These are phyloP conservation scores for Lentinula sp. DNA, from an alignment of 768 basidiomycete genomes.

Conservation along the genomic window DNA sequence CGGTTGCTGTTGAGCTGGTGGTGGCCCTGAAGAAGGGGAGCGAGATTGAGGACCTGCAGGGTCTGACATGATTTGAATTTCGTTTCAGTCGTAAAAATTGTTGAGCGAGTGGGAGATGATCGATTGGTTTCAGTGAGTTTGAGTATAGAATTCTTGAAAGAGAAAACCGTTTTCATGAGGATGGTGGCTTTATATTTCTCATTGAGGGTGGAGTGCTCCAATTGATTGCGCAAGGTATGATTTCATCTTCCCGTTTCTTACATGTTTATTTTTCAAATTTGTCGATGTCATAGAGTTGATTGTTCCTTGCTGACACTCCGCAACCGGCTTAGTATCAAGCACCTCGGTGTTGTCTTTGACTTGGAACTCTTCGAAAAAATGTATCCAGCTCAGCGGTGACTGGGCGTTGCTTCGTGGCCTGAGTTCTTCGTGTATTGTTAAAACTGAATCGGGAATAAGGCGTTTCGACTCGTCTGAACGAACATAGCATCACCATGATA, in stretches of 20 bases:
- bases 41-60: background rate
- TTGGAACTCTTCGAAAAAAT: no score
- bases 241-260: background rate
- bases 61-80: background rate
- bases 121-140: background rate
- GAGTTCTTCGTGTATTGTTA: no score
- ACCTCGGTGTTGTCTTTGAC: no score
- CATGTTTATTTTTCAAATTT: background rate
- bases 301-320: background rate
- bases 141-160: background rate
- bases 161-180: background rate
- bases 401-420: no score
- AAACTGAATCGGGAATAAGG: background rate
- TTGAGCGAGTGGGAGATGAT: background rate
- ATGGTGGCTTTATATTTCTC: background rate
- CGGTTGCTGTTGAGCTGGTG: background rate
- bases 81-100: background rate
- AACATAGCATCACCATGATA: background rate
- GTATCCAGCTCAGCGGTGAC: no score
- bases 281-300: background rate
- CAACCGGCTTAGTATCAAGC: no score
- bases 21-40: background rate
- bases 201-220: background rate
- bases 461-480: background rate
- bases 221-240: slow-evolving; percentile 3